Conservation (phyloP, 2,329 filamentous ascomycete genomes). For the Colletotrichum cereale region DNA sequence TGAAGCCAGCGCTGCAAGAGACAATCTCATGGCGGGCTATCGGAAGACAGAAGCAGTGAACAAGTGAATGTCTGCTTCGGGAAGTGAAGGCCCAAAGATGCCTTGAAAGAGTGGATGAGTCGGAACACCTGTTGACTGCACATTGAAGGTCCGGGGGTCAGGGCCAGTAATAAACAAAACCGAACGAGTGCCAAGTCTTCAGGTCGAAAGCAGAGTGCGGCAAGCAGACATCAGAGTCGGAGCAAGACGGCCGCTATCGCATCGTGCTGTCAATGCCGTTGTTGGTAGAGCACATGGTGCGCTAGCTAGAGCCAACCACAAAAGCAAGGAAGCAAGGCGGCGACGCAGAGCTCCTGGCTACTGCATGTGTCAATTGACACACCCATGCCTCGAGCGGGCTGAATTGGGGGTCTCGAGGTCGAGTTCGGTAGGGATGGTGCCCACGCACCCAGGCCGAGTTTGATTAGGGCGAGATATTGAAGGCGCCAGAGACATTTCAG, state of each 20-base stretch:
- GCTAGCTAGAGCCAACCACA: constrained; percentile 22
- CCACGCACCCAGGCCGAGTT: constrained; percentile 15
- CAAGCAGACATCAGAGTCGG: constrained; percentile 1
- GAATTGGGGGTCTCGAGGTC: constrained; percentile 1
- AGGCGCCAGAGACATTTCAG: constrained; percentile 37
- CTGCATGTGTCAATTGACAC: constrained; percentile 2
- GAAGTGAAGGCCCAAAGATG: constrained; percentile 15
- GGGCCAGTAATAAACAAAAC: constrained; percentile 36
- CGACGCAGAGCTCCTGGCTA: constrained; percentile 5
- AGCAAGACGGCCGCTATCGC: not conserved
- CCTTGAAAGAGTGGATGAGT: not conserved
- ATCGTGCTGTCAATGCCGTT: constrained; percentile 19
- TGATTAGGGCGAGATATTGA: constrained; percentile 40
- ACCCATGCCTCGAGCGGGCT: constrained; percentile 22
- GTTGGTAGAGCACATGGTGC: constrained; percentile 15
- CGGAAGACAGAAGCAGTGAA: constrained; percentile 1
- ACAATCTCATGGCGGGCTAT: constrained; percentile 34
- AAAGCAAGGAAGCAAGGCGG: constrained; percentile 7
- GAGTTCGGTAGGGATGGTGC: constrained; percentile 34
- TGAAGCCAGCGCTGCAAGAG: constrained; percentile 35
- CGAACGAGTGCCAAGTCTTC: constrained; percentile 16
- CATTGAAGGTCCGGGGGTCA: not conserved
- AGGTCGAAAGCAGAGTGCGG: not conserved
- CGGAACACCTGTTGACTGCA: not conserved
- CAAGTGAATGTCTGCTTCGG: constrained; percentile 27